Conservation (phyloP, 495 filamentous ascomycete species). For the Aspergillus affinis region DNA sequence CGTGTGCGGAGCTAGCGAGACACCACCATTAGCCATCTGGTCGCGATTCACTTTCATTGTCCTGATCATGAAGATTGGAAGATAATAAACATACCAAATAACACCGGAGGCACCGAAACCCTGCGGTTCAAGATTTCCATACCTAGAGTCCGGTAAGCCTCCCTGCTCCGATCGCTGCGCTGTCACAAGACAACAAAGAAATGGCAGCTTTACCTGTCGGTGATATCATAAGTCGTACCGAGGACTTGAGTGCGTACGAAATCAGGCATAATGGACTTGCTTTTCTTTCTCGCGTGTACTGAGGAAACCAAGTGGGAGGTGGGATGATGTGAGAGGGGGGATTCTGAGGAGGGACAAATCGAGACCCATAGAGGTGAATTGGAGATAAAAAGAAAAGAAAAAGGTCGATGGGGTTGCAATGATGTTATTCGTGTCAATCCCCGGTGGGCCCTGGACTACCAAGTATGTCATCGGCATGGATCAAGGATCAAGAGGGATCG, state of each 20-base stretch:
- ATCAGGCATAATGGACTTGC: neutral
- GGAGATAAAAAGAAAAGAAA: neutral
- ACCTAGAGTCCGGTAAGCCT: conserved; percentile 48
- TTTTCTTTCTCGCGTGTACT: neutral
- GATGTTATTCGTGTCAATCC: neutral
- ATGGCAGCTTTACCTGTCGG: conserved; percentile 67
- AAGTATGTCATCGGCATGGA: neutral
- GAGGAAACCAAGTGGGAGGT: neutral
- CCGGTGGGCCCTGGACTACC: neutral
- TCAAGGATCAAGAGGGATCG: too few species aligned
- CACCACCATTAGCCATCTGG: neutral
- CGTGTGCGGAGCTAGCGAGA: conserved; percentile 74
- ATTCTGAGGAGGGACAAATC: neutral
- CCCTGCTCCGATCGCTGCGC: neutral
- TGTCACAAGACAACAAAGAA: neutral
- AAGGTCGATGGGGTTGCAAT: neutral
- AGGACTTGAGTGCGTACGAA: conserved; percentile 98
- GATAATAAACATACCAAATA: conserved; percentile 66
- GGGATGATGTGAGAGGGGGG: too few species aligned
- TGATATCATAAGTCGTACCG: conserved; percentile 97
- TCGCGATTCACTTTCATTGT: neutral
- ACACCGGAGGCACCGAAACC: conserved; percentile 97
- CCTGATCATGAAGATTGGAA: neutral
- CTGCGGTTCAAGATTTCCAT: conserved; percentile 92
- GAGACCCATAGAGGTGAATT: too few species aligned